Percentiles rank a stretch among this genome's conserved stretches.
Conservation (phyloP, 148 eudicot genomes). For the Bassia scoparia region DNA sequence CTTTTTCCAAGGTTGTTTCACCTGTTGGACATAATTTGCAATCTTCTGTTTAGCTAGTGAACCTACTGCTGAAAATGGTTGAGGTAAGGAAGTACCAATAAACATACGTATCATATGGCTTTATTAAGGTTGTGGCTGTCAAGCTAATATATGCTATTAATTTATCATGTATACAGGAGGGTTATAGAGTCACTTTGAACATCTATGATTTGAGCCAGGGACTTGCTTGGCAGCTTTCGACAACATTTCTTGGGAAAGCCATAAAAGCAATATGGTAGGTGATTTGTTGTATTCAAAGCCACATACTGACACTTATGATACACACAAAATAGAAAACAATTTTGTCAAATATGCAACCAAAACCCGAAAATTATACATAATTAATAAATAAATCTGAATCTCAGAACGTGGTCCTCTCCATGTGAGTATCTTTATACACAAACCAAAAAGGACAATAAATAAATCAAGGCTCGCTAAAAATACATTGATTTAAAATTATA, state of each 20-base stretch:
- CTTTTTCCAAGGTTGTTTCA: constrained; percentile 15
- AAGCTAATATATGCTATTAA: constrained; percentile 16
- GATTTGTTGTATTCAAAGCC: background rate
- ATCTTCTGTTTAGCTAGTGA: background rate
- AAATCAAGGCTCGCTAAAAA: no score
- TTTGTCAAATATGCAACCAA: no score
- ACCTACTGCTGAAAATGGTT: constrained; percentile 32
- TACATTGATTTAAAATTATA: no score
- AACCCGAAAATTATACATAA: no score
- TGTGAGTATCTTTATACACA: no score
- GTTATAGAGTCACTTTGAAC: constrained; percentile 74
- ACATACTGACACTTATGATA: no score
- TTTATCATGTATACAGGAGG: constrained; percentile 47
- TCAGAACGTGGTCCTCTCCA: no score
- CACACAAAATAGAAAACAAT: no score
- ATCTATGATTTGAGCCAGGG: constrained; percentile 94
- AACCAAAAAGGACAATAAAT: no score
- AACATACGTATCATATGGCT: background rate
- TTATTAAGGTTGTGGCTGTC: no score
- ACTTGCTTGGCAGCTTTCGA: constrained; percentile 85
- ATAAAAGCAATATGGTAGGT: constrained; percentile 88
- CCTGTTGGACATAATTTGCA: background rate
- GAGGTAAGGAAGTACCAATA: constrained; percentile 29
- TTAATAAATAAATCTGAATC: no score
- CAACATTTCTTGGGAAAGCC: constrained; percentile 79